phyloP scores from a whole-genome alignment of 1,284 basidiomycete genomes.

The Ustilago xerochloae region DNA sequence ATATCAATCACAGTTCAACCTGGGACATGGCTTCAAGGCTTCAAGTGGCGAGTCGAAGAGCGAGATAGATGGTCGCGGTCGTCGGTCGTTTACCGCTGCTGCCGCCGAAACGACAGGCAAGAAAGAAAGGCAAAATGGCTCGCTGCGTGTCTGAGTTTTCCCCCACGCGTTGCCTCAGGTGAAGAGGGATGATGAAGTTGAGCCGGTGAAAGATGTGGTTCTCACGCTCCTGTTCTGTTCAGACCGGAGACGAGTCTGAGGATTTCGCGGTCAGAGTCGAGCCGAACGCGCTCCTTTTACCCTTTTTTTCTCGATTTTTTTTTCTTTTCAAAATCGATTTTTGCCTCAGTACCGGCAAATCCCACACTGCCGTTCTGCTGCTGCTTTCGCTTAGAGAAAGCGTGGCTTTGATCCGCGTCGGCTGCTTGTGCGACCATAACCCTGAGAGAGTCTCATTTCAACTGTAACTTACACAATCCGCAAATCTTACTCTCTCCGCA shows the following conservation, averaged over 20 bases:
- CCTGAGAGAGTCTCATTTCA: too few species aligned
- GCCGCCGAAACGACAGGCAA: too few species aligned
- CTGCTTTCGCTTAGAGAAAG: background rate
- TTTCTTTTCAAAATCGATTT: background rate
- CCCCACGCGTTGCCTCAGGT: background rate
- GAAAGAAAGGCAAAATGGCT: background rate
- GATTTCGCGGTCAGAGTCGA: background rate
- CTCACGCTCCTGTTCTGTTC: conserved; percentile 8
- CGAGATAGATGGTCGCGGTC: too few species aligned
- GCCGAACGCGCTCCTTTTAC: background rate
- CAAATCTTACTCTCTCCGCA: conserved; percentile 19
- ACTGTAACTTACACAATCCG: conserved; percentile 19
- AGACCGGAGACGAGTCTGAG: background rate
- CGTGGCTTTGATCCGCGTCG: background rate
- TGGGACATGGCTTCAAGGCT: too few species aligned
- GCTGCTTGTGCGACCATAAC: conserved; percentile 6
- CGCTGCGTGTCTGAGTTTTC: too few species aligned
- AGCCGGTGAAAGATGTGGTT: conserved; percentile 11
- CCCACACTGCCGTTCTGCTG: too few species aligned
- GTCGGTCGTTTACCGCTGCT: too few species aligned
- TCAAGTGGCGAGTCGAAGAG: too few species aligned
- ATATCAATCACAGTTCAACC: too few species aligned
- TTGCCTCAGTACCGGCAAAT: too few species aligned
- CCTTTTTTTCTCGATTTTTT: background rate
- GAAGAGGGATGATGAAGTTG: too few species aligned